phyloP scores from a whole-genome alignment of 169 alveolate species.

The Plasmodium vivax region DNA sequence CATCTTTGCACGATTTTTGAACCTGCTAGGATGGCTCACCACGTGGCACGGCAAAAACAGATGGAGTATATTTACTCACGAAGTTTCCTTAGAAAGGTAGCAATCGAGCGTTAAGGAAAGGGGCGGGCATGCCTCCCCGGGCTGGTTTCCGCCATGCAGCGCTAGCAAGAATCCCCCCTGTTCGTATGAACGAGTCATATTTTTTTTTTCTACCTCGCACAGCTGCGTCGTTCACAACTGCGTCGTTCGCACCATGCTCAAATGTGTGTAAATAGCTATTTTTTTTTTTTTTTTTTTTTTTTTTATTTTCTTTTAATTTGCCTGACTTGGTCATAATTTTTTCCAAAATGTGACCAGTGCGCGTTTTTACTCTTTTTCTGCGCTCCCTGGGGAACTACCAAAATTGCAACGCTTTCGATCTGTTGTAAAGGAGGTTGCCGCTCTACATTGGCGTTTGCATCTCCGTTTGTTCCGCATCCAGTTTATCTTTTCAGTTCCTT shows the following conservation, averaged over 20 bases:
- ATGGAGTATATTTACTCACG: constrained; percentile 60
- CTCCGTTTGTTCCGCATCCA: neutral
- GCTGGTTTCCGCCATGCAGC: neutral
- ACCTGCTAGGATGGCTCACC: constrained; percentile 10
- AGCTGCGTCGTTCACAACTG: neutral
- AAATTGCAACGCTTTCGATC: constrained; percentile 32
- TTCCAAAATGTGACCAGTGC: neutral
- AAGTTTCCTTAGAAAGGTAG: constrained; percentile 71
- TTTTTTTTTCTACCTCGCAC: neutral
- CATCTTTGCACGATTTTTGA: neutral
- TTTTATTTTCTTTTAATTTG: neutral
- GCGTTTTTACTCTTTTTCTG: neutral
- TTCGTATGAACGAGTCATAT: neutral
- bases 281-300: neutral
- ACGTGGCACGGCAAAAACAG: constrained; percentile 12
- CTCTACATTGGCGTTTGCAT: neutral
- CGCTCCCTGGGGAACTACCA: neutral
- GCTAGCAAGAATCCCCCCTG: neutral
- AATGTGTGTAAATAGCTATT: constrained; percentile 4
- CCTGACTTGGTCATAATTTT: constrained; percentile 24
- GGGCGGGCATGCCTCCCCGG: neutral
- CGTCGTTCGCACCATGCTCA: neutral
- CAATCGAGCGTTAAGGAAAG: neutral
- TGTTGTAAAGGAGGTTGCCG: constrained; percentile 7
- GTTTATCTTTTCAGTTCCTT: neutral